Conservation (phyloP, 2,329 filamentous ascomycete genomes). For the Neonectria neomacrospora region DNA sequence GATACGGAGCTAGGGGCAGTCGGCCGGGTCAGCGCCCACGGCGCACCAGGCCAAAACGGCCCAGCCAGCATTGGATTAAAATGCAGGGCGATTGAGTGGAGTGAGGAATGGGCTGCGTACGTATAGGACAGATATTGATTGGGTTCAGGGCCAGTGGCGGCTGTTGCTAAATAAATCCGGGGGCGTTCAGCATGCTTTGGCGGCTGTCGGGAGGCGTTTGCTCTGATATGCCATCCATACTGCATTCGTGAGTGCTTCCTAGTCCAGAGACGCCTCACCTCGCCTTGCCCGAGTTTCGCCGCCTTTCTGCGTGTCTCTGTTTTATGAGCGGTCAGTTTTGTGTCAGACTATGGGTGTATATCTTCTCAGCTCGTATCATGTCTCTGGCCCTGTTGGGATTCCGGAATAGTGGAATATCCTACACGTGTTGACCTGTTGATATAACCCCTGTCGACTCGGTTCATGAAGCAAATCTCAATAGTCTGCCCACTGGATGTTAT, state of each 20-base stretch:
- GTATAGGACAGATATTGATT: slow-evolving; percentile 1
- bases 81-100: slow-evolving; percentile 17
- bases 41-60: slow-evolving; percentile 36
- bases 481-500: slow-evolving; percentile 25
- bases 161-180: slow-evolving; percentile 37
- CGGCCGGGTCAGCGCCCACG: slow-evolving; percentile 15
- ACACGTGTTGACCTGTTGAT: slow-evolving; percentile 24
- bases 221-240: slow-evolving; percentile 1
- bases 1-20: slow-evolving; percentile 1
- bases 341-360: not conserved
- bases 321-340: slow-evolving; percentile 1
- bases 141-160: slow-evolving; percentile 25
- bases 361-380: not conserved
- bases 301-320: not conserved
- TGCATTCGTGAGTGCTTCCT: not conserved
- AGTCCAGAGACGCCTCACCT: not conserved
- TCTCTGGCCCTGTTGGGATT: not conserved
- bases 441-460: slow-evolving; percentile 29
- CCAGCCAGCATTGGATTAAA: slow-evolving; percentile 35
- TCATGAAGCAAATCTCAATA: slow-evolving; percentile 35
- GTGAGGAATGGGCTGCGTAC: slow-evolving; percentile 6
- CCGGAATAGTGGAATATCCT: not conserved
- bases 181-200: slow-evolving; percentile 11
- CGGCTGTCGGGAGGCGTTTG: slow-evolving; percentile 25
- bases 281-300: not conserved